phyloP scores from a whole-genome alignment of 805 yeast genomes.

The Candida multigemmis region DNA sequence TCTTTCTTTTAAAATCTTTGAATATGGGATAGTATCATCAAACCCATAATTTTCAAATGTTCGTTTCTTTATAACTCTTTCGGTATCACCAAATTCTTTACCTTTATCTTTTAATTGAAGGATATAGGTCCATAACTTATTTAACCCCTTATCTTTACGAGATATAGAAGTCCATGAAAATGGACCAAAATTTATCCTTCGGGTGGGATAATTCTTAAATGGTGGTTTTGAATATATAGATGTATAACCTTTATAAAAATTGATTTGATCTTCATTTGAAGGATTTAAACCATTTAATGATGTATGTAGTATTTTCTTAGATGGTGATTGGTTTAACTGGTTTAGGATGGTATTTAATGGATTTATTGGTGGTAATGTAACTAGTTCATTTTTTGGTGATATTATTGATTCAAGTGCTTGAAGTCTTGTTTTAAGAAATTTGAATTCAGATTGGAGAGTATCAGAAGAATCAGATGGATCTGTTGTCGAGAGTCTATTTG shows the following conservation, averaged over 20 bases:
- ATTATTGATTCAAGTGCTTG: too few species aligned
- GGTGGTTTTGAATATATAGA: conserved; percentile 18
- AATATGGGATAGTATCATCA: conserved; percentile 23
- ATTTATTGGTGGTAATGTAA: too few species aligned
- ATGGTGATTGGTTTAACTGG: conserved; percentile 1
- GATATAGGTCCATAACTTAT: conserved; percentile 24
- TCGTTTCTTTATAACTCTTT: conserved; percentile 18
- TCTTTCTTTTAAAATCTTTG: conserved; percentile 10
- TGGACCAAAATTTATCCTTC: conserved; percentile 29
- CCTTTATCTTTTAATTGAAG: conserved; percentile 9
- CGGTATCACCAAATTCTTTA: conserved; percentile 6
- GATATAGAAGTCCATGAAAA: conserved; percentile 28
- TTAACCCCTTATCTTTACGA: conserved; percentile 23
- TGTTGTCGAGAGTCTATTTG: too few species aligned
- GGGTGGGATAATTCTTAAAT: conserved; percentile 7
- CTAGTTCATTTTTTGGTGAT: too few species aligned
- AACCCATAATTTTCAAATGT: conserved; percentile 25
- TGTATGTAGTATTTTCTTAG: too few species aligned
- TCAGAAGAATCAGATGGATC: too few species aligned
- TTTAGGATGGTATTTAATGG: too few species aligned
- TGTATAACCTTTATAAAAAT: conserved; percentile 25
- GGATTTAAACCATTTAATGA: conserved; percentile 15
- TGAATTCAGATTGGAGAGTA: too few species aligned
- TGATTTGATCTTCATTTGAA: conserved; percentile 19
- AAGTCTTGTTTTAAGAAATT: too few species aligned